phyloP scores from a whole-genome alignment of 805 yeast genomes.

The Saturnispora saitoi region DNA sequence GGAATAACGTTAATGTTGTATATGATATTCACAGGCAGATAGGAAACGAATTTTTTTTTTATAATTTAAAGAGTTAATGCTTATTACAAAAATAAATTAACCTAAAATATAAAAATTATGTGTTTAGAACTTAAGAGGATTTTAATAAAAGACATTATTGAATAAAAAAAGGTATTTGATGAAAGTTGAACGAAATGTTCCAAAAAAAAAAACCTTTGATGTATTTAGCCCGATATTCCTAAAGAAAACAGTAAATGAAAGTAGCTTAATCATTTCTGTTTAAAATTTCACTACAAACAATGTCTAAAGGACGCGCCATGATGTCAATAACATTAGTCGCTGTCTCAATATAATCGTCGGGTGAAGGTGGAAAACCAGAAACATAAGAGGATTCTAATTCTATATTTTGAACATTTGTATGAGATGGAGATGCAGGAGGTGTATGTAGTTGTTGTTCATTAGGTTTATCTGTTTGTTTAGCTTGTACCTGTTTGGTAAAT shows the following conservation, averaged over 20 bases:
- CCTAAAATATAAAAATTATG: too few species aligned
- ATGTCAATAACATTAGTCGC: background rate
- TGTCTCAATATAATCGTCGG: background rate
- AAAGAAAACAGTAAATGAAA: background rate
- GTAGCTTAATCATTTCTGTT: background rate
- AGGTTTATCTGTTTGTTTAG: background rate
- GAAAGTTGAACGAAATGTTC: background rate
- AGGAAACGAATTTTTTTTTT: background rate
- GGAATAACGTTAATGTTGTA: background rate
- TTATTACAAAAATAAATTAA: too few species aligned
- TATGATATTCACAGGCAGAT: background rate
- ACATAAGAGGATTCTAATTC: background rate
- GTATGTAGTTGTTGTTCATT: conserved; percentile 4
- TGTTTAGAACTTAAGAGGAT: too few species aligned
- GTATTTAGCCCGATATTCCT: background rate
- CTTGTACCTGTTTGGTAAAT: background rate
- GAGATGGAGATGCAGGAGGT: conserved; percentile 17
- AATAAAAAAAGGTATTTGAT: background rate
- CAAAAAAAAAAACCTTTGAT: background rate
- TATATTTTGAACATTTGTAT: background rate
- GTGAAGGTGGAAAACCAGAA: background rate
- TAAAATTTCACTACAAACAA: background rate
- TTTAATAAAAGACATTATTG: background rate
- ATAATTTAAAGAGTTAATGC: too few species aligned
- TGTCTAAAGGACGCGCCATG: background rate